These are phyloP conservation scores for Termitomyces sp. DNA, from an alignment of 768 basidiomycete species.

Conservation along the genomic window DNA sequence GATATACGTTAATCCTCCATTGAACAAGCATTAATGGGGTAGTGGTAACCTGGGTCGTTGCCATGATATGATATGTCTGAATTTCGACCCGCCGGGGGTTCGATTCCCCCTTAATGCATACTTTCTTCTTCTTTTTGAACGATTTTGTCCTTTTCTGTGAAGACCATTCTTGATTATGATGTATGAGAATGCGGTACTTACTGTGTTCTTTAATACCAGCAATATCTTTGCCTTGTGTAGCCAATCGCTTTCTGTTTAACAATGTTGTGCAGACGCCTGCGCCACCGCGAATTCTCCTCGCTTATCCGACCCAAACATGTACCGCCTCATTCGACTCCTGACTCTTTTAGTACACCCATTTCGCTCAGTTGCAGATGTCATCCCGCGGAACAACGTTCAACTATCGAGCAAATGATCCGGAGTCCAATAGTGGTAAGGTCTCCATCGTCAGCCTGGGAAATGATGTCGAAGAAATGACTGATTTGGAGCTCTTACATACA, in stretches of 20 bases:
- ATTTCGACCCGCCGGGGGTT: conserved; percentile 81
- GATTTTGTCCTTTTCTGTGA: no score
- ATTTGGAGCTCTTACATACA: conserved; percentile 11
- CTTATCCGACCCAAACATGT: background rate
- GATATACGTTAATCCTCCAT: no score
- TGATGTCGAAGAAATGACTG: conserved; percentile 18
- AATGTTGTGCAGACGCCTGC: conserved; percentile 4
- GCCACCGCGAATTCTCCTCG: background rate
- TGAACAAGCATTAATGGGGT: no score
- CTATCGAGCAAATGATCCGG: conserved; percentile 6
- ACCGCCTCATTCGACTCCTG: no score
- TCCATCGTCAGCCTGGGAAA: conserved; percentile 18
- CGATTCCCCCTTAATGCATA: conserved; percentile 83
- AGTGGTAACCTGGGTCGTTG: no score
- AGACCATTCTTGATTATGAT: no score
- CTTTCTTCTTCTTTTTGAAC: no score
- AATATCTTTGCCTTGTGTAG: no score
- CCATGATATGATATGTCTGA: no score
- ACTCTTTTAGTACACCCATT: background rate
- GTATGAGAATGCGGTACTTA: no score
- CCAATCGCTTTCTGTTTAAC: background rate
- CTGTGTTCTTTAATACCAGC: no score
- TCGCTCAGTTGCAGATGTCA: background rate
- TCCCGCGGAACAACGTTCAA: background rate
- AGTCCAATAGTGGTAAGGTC: conserved; percentile 14